Conservation (phyloP, 1,139 yeast genomes). For the Ashbya aceris region DNA sequence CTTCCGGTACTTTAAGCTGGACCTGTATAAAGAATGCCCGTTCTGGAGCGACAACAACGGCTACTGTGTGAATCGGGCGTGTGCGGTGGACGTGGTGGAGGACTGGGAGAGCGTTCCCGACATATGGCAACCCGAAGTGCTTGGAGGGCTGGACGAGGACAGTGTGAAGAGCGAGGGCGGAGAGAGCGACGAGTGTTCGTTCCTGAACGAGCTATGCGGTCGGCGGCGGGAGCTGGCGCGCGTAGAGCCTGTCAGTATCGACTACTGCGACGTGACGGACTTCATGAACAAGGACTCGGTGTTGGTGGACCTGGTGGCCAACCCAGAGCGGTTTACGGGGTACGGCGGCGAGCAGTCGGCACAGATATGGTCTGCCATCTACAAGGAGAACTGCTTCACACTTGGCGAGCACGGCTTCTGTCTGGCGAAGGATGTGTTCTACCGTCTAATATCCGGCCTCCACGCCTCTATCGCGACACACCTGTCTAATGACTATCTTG, state of each 20-base stretch:
- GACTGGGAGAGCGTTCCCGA: conserved; percentile 65
- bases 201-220: conserved; percentile 28
- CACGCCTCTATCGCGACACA: conserved; percentile 96
- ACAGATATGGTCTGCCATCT: conserved; percentile 89
- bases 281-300: conserved; percentile 45
- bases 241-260: conserved; percentile 26
- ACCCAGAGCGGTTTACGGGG: conserved; percentile 95
- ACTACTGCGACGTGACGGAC: conserved; percentile 41
- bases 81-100: conserved; percentile 77
- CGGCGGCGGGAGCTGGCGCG: conserved; percentile 7
- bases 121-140: conserved; percentile 60
- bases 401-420: conserved; percentile 46
- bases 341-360: conserved; percentile 88
- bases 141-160: conserved; percentile 51
- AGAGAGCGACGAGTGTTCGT: conserved; percentile 27
- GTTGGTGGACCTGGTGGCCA: conserved; percentile 73
- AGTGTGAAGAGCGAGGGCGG: conserved; percentile 28
- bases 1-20: conserved; percentile 80
- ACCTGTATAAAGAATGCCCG: conserved; percentile 79
- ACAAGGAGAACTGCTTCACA: conserved; percentile 81
- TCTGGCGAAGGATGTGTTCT: conserved; percentile 78
- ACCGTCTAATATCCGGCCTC: conserved; percentile 82
- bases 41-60: conserved; percentile 73
- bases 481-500: conserved; percentile 73
- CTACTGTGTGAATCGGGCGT: conserved; percentile 84